These are phyloP conservation scores for Colletotrichum melonis DNA, from an alignment of 2,329 filamentous ascomycete species.

Conservation along the genomic window DNA sequence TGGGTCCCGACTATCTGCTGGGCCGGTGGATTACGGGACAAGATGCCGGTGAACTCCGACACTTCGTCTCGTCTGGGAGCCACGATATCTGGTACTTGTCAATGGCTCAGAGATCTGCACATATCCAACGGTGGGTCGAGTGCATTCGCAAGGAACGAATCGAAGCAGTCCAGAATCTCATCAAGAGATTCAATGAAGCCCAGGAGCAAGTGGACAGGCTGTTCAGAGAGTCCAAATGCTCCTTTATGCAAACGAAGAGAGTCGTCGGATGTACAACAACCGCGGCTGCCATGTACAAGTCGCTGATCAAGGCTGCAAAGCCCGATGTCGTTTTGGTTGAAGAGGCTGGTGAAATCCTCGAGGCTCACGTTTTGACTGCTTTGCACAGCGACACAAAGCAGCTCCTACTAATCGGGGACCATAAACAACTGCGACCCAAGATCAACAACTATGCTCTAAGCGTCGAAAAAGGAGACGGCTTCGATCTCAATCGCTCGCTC, in stretches of 20 bases:
- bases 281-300: constrained; percentile 71
- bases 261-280: constrained; percentile 80
- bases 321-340: constrained; percentile 75
- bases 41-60: constrained; percentile 56
- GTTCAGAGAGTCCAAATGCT: constrained; percentile 53
- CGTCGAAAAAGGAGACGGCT: constrained; percentile 73
- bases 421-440: constrained; percentile 78
- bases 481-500: constrained; percentile 73
- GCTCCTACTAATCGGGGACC: constrained; percentile 78
- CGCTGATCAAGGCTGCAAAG: constrained; percentile 62
- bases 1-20: constrained; percentile 62
- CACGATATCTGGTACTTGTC: constrained; percentile 64
- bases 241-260: constrained; percentile 62
- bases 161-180: constrained; percentile 50
- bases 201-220: constrained; percentile 56
- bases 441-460: constrained; percentile 69
- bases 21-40: constrained; percentile 62
- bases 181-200: constrained; percentile 53
- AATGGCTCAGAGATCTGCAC: background rate
- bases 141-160: constrained; percentile 63
- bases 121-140: constrained; percentile 54
- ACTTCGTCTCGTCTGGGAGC: constrained; percentile 41
- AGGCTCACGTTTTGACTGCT: constrained; percentile 73
- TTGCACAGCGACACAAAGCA: constrained; percentile 68
- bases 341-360: constrained; percentile 80